Evolutionary conservation across 257 asterid species (phyloP).

Genomic region (Pogostemon cablin): DNA sequence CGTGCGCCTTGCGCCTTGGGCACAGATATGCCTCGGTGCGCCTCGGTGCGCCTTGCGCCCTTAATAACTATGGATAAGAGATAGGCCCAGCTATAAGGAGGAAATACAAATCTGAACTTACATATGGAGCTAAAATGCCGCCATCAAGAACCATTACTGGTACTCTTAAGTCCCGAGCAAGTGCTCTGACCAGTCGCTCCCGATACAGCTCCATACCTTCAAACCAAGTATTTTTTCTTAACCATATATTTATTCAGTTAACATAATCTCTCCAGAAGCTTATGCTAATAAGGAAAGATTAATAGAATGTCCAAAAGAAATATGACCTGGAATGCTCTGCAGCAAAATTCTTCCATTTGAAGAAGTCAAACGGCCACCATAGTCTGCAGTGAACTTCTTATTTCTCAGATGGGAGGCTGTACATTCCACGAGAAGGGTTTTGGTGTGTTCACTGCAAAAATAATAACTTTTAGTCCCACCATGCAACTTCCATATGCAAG

Average conservation of each 20-base stretch:
- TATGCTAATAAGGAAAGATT: slow-evolving; percentile 15
- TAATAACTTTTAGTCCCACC: slow-evolving; percentile 41
- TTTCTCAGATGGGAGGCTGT: slow-evolving; percentile 84
- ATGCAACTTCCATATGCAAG: slow-evolving; percentile 27
- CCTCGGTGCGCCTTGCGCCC: too few species aligned
- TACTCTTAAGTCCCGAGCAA: slow-evolving; percentile 83
- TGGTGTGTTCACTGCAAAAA: slow-evolving; percentile 68
- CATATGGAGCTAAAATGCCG: slow-evolving; percentile 87
- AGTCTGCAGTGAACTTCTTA: slow-evolving; percentile 62
- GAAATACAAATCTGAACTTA: slow-evolving; percentile 45
- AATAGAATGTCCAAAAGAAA: slow-evolving; percentile 8
- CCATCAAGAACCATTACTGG: slow-evolving; percentile 90
- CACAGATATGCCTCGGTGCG: too few species aligned
- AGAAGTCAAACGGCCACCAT: slow-evolving; percentile 76
- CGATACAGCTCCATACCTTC: slow-evolving; percentile 95
- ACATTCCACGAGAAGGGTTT: slow-evolving; percentile 85
- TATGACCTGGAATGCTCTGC: slow-evolving; percentile 81
- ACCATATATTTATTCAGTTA: slow-evolving; percentile 24
- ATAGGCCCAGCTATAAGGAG: slow-evolving; percentile 11
- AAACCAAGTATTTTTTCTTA: slow-evolving; percentile 32
- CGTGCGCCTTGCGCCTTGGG: too few species aligned
- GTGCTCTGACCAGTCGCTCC: slow-evolving; percentile 94
- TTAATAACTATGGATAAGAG: too few species aligned
- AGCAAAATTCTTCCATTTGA: slow-evolving; percentile 91
- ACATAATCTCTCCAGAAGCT: slow-evolving; percentile 8